These are phyloP conservation scores for Kodamaea sagamina DNA, from an alignment of 805 yeast genomes.

Conservation along the genomic window DNA sequence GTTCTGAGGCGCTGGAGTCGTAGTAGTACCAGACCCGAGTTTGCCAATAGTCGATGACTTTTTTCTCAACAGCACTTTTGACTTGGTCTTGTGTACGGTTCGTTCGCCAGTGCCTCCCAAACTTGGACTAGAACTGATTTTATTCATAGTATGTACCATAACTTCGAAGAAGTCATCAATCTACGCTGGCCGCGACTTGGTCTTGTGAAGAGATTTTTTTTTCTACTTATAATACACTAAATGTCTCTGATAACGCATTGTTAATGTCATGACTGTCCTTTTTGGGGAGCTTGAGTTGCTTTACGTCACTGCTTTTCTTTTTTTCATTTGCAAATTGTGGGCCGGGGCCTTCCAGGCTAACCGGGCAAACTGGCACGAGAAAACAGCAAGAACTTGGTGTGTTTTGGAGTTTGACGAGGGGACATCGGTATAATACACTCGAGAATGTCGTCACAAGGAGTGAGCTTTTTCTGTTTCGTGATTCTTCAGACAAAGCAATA, in stretches of 20 bases:
- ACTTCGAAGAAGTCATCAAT: not conserved
- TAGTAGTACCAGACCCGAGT: not conserved
- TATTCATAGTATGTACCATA: not conserved
- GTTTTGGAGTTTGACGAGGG: too few relatives aligned
- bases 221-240: slow-evolving; percentile 2
- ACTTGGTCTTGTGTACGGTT: slow-evolving; percentile 5
- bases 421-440: too few relatives aligned
- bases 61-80: slow-evolving; percentile 10
- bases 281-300: slow-evolving; percentile 1
- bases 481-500: too few relatives aligned
- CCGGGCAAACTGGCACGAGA: too few relatives aligned
- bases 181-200: not conserved
- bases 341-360: too few relatives aligned
- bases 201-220: not conserved
- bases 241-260: not conserved
- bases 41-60: slow-evolving; percentile 7
- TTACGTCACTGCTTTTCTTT: slow-evolving; percentile 3
- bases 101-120: not conserved
- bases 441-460: too few relatives aligned
- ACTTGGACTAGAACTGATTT: not conserved
- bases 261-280: slow-evolving; percentile 1
- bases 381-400: too few relatives aligned
- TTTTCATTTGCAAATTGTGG: not conserved
- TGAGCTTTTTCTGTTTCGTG: too few relatives aligned
- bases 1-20: not conserved